Evolutionary conservation across 1,284 basidiomycete genomes (phyloP), one percentile per base, ranked within the genome.

Genomic region (Chalciporus sp.): DNA sequence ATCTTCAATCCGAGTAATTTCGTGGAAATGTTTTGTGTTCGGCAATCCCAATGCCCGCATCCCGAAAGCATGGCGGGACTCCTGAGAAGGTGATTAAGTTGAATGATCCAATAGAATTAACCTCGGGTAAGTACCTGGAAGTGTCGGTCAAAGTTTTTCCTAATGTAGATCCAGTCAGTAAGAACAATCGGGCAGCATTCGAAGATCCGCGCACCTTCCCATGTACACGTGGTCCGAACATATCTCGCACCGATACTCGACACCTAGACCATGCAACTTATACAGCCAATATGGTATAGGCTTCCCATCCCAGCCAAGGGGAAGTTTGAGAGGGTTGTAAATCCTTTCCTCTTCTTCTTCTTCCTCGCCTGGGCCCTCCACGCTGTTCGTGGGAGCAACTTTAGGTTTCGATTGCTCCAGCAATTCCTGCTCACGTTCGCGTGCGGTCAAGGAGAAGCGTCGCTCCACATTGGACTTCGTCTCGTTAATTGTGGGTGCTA

Each of bases 281-380:
- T 96, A 99, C 56, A 99, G 70, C 96, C 96, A 99, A 71, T 95
- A 98, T 16, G 97, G 96, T 64, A 99, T 99, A 16, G 96, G 95
- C 69, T 96, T 97, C 40, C 95, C 95, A 69, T 98, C 95, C 95
- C 95, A 98, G 1, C 96, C 96, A 3, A 99, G 81, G 10, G 97
- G 97, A 40, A 99, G 78, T 74, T 98, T 98, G 51, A 99, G 83
- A 39, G 97, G 97, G 68, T 99, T 99, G 75, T 99, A 99, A 47
- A 98, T 94, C 61, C 91, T 85, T 59, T 93, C 93, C 64, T 97
- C 94, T 60, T 95, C 95, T 60, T 95, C 94, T 42, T 95, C 93
- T 56, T 96, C 94, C 56, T 93, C 92, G 33, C 79, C 84, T 9
- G 76, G 69, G 1, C 72, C 62, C 67, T 78, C 77, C 11, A 71